Evolutionary conservation across 2,329 filamentous ascomycete species (phyloP).

Genomic region (Alternaria sp.): DNA sequence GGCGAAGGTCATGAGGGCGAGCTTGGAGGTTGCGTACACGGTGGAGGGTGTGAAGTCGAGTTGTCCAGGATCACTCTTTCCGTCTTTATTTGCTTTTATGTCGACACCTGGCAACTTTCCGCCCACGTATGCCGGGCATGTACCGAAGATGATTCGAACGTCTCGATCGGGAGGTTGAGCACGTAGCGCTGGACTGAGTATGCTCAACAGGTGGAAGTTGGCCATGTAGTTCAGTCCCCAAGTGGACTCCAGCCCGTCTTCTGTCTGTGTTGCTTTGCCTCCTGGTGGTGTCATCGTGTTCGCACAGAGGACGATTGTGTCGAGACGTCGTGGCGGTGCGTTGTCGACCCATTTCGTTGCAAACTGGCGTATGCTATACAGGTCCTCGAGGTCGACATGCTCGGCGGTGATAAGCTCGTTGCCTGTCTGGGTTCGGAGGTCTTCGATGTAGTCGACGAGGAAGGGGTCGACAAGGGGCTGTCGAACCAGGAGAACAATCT

Average conservation of each 20-base stretch:
- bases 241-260: conserved; percentile 83
- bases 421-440: conserved; percentile 75
- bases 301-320: conserved; percentile 89
- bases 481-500: conserved; percentile 88
- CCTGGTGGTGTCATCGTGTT: conserved; percentile 76
- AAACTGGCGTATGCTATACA: conserved; percentile 91
- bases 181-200: conserved; percentile 86
- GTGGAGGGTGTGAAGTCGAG: conserved; percentile 52
- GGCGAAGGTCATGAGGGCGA: conserved; percentile 89
- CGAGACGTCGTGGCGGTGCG: conserved; percentile 82
- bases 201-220: conserved; percentile 93
- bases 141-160: conserved; percentile 84
- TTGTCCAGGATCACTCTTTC: conserved; percentile 24
- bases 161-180: conserved; percentile 94
- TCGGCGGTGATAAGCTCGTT: conserved; percentile 95
- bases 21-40: conserved; percentile 58
- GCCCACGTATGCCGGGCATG: conserved; percentile 86
- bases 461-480: conserved; percentile 83
- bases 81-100: conserved; percentile 63
- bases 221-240: conserved; percentile 96
- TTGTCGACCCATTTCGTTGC: conserved; percentile 99
- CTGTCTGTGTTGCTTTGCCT: conserved; percentile 65
- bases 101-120: conserved; percentile 69
- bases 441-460: conserved; percentile 89
- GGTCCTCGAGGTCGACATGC: conserved; percentile 84